Conservation (phyloP, 2,329 filamentous ascomycete genomes). For the Fusarium decemcellulare region DNA sequence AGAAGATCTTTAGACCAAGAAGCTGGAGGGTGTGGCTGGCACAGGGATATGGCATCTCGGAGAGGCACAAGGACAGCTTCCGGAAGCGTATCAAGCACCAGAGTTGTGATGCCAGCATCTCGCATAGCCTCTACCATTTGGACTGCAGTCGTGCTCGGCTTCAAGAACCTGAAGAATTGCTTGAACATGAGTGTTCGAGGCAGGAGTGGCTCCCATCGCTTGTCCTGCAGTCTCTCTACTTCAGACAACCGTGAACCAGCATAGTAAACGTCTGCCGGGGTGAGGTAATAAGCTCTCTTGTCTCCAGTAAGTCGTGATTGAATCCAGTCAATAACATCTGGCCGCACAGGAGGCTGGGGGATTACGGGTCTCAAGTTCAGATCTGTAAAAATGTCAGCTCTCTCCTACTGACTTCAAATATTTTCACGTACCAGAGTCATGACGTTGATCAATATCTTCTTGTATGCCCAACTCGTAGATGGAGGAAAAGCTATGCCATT, state of each 20-base stretch:
- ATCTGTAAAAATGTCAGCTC: slow-evolving; percentile 44
- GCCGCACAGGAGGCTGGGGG: slow-evolving; percentile 52
- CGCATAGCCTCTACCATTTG: slow-evolving; percentile 83
- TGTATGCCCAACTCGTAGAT: slow-evolving; percentile 69
- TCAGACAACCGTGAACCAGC: slow-evolving; percentile 53
- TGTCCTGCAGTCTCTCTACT: slow-evolving; percentile 53
- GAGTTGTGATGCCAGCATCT: slow-evolving; percentile 74
- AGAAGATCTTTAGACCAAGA: slow-evolving; percentile 82
- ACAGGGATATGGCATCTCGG: slow-evolving; percentile 86
- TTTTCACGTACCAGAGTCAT: slow-evolving; percentile 56
- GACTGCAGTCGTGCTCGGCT: slow-evolving; percentile 64
- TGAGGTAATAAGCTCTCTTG: slow-evolving; percentile 56
- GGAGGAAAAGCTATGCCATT: slow-evolving; percentile 70
- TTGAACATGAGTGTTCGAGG: slow-evolving; percentile 80
- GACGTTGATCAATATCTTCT: slow-evolving; percentile 57
- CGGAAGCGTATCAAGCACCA: slow-evolving; percentile 85
- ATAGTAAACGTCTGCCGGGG: slow-evolving; percentile 62
- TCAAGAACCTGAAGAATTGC: slow-evolving; percentile 74
- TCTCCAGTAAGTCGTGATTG: slow-evolving; percentile 60
- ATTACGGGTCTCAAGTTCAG: slow-evolving; percentile 51
- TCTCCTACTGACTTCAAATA: no score
- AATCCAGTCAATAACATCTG: slow-evolving; percentile 68
- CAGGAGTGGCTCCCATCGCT: slow-evolving; percentile 64
- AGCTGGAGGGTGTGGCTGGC: slow-evolving; percentile 85
- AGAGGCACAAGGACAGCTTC: slow-evolving; percentile 86